Percentiles rank a stretch among this genome's conserved stretches.
These are phyloP conservation scores for Trypanosoma theileri DNA, from an alignment of 208 protist genomes.

Conservation along the genomic window DNA sequence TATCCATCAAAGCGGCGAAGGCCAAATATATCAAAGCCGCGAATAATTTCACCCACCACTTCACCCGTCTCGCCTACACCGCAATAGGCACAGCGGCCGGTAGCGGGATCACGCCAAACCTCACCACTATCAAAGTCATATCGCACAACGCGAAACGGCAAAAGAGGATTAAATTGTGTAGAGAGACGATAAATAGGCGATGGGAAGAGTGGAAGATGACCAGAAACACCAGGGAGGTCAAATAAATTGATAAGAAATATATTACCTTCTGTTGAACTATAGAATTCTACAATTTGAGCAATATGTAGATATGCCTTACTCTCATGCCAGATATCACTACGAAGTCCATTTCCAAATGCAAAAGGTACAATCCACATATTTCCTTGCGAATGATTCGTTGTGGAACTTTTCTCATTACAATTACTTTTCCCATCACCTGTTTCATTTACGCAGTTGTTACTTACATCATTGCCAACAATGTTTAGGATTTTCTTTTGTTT, in stretches of 20 bases:
- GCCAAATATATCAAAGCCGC: conserved; percentile 60
- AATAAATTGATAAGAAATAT: conserved; percentile 66
- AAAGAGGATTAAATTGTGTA: conserved; percentile 41
- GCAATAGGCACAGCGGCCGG: conserved; percentile 36
- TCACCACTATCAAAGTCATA: conserved; percentile 50
- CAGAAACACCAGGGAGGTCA: conserved; percentile 49
- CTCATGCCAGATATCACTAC: conserved; percentile 81
- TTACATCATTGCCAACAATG: neutral
- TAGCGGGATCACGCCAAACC: conserved; percentile 46
- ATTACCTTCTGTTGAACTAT: conserved; percentile 87
- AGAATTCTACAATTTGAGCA: conserved; percentile 75
- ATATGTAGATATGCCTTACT: conserved; percentile 57
- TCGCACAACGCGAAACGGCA: conserved; percentile 45
- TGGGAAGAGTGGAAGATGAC: conserved; percentile 56
- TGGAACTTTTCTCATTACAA: neutral
- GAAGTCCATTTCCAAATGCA: conserved; percentile 88
- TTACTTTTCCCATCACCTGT: neutral
- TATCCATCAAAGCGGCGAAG: conserved; percentile 76
- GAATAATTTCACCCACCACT: conserved; percentile 50
- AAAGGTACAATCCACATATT: conserved; percentile 63
- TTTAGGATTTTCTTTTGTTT: neutral
- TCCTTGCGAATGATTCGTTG: neutral
- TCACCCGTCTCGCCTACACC: conserved; percentile 48
- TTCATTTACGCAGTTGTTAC: neutral
- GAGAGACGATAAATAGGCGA: conserved; percentile 30